Evolutionary conservation across 2,329 filamentous ascomycete species (phyloP).

Genomic region (Sphaerulina vaccinii): DNA sequence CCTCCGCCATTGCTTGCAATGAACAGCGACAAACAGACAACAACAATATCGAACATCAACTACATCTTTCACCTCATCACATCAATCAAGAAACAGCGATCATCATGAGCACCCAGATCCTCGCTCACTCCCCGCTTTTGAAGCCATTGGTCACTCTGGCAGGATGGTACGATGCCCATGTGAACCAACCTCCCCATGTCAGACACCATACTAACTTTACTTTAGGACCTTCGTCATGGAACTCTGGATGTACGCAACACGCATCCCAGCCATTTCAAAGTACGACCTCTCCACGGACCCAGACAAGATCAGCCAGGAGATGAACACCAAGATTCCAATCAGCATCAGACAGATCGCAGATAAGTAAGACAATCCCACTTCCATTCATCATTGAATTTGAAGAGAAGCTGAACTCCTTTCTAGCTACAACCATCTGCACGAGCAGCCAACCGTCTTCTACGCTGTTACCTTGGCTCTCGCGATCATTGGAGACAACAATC

Average conservation of each 20-base stretch:
- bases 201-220: too few species aligned
- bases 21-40: too few species aligned
- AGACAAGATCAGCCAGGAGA: constrained; percentile 9
- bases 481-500: constrained; percentile 24
- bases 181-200: too few species aligned
- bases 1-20: too few species aligned
- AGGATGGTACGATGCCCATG: too few species aligned
- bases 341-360: constrained; percentile 35
- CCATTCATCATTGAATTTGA: not conserved
- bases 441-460: constrained; percentile 46
- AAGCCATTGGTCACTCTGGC: constrained; percentile 34
- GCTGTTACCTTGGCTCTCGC: constrained; percentile 37
- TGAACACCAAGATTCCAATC: constrained; percentile 21
- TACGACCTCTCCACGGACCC: constrained; percentile 27
- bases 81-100: too few species aligned
- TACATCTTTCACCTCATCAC: too few species aligned
- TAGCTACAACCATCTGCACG: constrained; percentile 43
- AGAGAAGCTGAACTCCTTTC: not conserved
- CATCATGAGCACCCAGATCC: constrained; percentile 9
- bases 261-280: constrained; percentile 37
- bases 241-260: constrained; percentile 41
- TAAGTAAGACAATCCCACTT: not conserved
- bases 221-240: constrained; percentile 44
- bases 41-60: too few species aligned
- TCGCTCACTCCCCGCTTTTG: constrained; percentile 7